Evolutionary conservation across 768 basidiomycete species (phyloP).

Genomic region (Lactarius psammicola): DNA sequence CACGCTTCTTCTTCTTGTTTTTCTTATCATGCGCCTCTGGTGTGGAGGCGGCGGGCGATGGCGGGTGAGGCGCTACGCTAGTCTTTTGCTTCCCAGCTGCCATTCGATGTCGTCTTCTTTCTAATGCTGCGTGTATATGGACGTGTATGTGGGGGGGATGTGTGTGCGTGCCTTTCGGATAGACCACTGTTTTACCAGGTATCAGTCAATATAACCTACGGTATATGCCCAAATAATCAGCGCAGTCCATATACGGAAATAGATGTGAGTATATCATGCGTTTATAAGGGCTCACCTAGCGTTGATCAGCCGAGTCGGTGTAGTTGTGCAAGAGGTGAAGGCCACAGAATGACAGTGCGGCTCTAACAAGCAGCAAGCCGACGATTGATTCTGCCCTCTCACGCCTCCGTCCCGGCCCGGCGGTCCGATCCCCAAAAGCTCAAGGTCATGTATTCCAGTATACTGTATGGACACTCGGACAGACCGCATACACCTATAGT

Average conservation of each 20-base stretch:
- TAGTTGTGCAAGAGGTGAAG: constrained; percentile 19
- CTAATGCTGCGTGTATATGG: background rate
- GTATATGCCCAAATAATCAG: constrained; percentile 8
- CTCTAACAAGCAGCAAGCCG: constrained; percentile 12
- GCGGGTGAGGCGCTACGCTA: constrained; percentile 1
- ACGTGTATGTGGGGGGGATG: background rate
- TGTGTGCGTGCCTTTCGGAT: constrained; percentile 1
- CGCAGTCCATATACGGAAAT: background rate
- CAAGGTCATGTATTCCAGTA: too few relatives aligned
- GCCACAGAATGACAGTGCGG: constrained; percentile 15
- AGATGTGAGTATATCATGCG: constrained; percentile 1
- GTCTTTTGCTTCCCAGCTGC: constrained; percentile 25
- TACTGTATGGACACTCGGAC: too few relatives aligned
- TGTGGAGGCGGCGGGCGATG: background rate
- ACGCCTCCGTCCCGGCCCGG: constrained; percentile 11
- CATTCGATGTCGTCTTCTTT: constrained; percentile 10
- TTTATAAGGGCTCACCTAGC: constrained; percentile 15
- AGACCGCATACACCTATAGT: too few relatives aligned
- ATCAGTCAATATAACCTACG: constrained; percentile 10
- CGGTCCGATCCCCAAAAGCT: constrained; percentile 8
- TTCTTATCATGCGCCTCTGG: constrained; percentile 13
- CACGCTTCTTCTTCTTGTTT: constrained; percentile 25
- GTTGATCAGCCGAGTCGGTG: constrained; percentile 21
- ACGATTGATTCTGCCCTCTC: constrained; percentile 13
- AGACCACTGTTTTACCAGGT: background rate